Base-by-base conservation (phyloP, 768 basidiomycete species). In the Daedaleopsis nitida region DNA sequence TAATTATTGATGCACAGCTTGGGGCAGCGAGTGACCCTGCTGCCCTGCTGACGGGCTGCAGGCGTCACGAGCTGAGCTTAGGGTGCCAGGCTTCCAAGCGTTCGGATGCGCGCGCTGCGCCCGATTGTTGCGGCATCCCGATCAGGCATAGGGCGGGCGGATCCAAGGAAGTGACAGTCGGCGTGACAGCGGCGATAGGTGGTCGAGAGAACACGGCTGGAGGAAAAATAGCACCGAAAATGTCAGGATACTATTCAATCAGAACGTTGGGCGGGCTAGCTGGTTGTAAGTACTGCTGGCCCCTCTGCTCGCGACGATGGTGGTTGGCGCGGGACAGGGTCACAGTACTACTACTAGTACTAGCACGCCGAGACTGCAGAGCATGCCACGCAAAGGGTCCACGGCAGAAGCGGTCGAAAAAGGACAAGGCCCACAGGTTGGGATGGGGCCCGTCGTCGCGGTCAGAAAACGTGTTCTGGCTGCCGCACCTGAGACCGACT, bases 101-200 rank as follows among this genome's bases (percentile, higher is more conserved):
- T 23, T 48, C 47, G 21, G n/a, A 4, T 48, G 47, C 9, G 37
- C 47, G 47, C 47, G 19, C 47, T 45, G n/a, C 44, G 44, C 44
- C n/a, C n/a, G 47, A 21, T 13, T 3, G 19, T 9, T 27, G 21
- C 13, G 47, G 21, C 47, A 45, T 8, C 47, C 47, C 19, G 23
- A 49, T 23, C 11, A 49, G 47, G 47, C 60, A n/a, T 52, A 37
- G 42, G n/a, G 27, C 50, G 60, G 32, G 58, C 53, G 23, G 39
- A n/a, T n/a, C 19, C 3, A 14, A 17, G 23, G 39, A 11, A 21
- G 58, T 59, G 58, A 59, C 58, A 52, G 16, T 39, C 53, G 54
- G 59, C 59, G 54, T 60, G 54, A 60, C 59, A 21, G 34, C 5
- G 35, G 39, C 21, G 60, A 61, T 19, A 32, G 38, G 42, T 43